Conservation (phyloP, 345 rosid species). For the Salix purpurea region DNA sequence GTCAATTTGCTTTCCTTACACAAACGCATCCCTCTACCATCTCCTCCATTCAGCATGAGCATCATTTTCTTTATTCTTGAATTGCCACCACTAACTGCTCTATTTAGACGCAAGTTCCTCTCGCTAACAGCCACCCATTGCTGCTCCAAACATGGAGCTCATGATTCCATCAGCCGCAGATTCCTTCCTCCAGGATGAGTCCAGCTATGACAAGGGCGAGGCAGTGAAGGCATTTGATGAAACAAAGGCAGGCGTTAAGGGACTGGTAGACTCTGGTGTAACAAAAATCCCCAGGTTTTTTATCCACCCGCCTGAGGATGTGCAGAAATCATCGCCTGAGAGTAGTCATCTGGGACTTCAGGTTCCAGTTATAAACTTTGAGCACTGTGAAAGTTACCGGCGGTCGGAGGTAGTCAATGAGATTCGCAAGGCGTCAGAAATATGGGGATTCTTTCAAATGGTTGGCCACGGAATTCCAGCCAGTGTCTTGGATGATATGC, state of each 20-base stretch:
- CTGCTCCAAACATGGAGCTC: conserved; percentile 15
- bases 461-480: conserved; percentile 43
- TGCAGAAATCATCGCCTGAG: not conserved
- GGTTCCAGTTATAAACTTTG: conserved; percentile 42
- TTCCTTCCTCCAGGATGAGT: conserved; percentile 7
- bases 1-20: not conserved
- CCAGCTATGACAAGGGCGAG: conserved; percentile 28
- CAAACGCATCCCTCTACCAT: not conserved
- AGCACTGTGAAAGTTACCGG: conserved; percentile 12
- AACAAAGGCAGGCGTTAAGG: conserved; percentile 38
- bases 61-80: conserved; percentile 5
- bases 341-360: not conserved
- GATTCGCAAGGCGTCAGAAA: conserved; percentile 34
- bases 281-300: conserved; percentile 38
- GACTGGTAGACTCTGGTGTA: conserved; percentile 40
- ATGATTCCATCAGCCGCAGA: not conserved
- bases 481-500: conserved; percentile 37
- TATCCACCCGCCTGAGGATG: conserved; percentile 27
- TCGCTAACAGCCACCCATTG: not conserved
- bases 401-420: conserved; percentile 20
- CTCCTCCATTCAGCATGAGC: conserved; percentile 3
- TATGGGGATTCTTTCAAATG: conserved; percentile 51
- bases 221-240: conserved; percentile 31
- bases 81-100: conserved; percentile 1
- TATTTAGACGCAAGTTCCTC: not conserved